Evolutionary conservation across 2,329 filamentous ascomycete species (phyloP).

Genomic region (Aspergillus phoenicis): DNA sequence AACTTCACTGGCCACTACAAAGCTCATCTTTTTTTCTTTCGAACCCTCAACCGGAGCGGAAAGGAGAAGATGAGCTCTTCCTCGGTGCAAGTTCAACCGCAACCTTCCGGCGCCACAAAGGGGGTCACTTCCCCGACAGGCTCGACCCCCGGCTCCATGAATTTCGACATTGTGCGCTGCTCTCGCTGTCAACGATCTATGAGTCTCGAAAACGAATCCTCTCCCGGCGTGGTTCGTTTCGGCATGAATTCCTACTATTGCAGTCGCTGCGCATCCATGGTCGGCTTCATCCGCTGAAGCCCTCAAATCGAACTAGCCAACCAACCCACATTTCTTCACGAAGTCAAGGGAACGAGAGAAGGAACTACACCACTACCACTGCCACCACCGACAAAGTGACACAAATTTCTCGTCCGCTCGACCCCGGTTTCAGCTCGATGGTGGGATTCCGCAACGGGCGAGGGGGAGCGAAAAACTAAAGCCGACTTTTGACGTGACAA

Average conservation of each 20-base stretch:
- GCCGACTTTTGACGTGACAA: background rate
- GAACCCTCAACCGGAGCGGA: background rate
- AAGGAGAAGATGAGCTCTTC: slow-evolving; percentile 40
- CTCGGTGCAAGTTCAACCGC: slow-evolving; percentile 36
- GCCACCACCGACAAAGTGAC: background rate
- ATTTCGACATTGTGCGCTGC: slow-evolving; percentile 50
- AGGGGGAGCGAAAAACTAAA: background rate
- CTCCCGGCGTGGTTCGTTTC: slow-evolving; percentile 46
- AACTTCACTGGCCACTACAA: background rate
- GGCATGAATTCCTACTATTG: slow-evolving; percentile 56
- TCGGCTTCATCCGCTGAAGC: slow-evolving; percentile 46
- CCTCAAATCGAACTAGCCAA: slow-evolving; percentile 1
- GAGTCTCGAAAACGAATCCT: slow-evolving; percentile 42
- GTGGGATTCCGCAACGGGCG: background rate
- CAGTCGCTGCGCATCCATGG: slow-evolving; percentile 48
- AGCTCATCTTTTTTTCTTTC: background rate
- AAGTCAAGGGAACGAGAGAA: background rate
- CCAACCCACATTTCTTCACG: slow-evolving; percentile 8
- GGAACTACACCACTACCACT: background rate
- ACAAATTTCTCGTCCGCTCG: background rate
- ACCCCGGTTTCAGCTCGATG: background rate
- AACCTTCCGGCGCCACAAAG: slow-evolving; percentile 28
- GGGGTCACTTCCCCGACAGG: slow-evolving; percentile 28
- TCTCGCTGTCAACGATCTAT: slow-evolving; percentile 52
- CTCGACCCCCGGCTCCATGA: slow-evolving; percentile 25